phyloP scores from a whole-genome alignment of 768 basidiomycete genomes.

The Butyriboletus loyo region DNA sequence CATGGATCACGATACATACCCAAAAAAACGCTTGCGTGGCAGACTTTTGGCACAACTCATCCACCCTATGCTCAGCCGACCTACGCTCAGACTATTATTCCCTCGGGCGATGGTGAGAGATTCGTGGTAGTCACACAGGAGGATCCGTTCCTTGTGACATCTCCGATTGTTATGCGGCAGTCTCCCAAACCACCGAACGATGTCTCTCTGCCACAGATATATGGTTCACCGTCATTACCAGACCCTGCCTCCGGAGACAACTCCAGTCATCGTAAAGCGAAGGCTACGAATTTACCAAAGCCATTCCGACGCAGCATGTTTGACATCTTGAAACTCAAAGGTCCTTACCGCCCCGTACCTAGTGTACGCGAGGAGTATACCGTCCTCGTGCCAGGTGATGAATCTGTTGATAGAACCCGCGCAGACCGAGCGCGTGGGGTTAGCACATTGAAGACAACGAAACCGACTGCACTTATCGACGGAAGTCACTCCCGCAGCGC shows the following conservation, averaged over 20 bases:
- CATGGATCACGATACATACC: conserved; percentile 28
- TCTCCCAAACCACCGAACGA: not conserved
- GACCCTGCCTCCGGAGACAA: not conserved
- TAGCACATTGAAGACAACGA: not conserved
- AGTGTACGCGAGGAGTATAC: not conserved
- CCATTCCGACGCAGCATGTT: conserved; percentile 22
- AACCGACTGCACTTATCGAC: not conserved
- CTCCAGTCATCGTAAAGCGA: not conserved
- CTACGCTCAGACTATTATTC: conserved; percentile 15
- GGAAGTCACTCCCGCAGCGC: not conserved
- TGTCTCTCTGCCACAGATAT: conserved; percentile 2
- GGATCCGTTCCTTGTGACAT: conserved; percentile 22
- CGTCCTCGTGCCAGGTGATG: not conserved
- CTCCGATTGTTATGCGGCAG: not conserved
- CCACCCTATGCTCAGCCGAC: not conserved
- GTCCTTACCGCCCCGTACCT: not conserved
- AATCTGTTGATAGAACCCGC: not conserved
- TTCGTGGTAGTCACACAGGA: conserved; percentile 20
- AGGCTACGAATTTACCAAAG: conserved; percentile 4
- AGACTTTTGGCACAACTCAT: not conserved
- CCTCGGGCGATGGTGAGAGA: conserved; percentile 23
- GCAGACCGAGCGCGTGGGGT: not conserved
- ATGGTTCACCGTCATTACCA: not conserved
- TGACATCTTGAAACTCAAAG: conserved; percentile 19
- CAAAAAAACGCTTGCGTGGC: conserved; percentile 11